These are phyloP conservation scores for Theileria orientalis DNA, from an alignment of 169 alveolate species.

Conservation along the genomic window DNA sequence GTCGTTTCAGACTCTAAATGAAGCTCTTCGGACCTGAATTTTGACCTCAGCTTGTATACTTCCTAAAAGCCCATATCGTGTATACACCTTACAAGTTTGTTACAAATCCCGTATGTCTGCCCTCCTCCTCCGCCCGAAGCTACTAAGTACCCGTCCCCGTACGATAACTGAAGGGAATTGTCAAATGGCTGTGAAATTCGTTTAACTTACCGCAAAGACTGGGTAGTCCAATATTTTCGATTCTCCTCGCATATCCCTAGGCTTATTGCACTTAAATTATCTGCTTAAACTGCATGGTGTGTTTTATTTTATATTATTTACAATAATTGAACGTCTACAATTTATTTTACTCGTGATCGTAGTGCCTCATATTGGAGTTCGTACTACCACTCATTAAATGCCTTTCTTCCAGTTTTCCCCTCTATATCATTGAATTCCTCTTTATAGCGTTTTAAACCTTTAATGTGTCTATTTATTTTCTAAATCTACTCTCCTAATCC, in stretches of 20 bases:
- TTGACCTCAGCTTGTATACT: constrained; percentile 19
- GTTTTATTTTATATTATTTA: too few relatives aligned
- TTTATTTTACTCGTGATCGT: too few relatives aligned
- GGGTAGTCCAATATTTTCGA: constrained; percentile 52
- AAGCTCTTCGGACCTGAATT: constrained; percentile 19
- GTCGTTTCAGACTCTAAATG: constrained; percentile 11
- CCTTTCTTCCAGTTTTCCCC: too few relatives aligned
- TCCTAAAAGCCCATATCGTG: constrained; percentile 36
- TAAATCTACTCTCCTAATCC: too few relatives aligned
- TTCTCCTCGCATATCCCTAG: constrained; percentile 11
- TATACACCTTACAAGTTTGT: constrained; percentile 61
- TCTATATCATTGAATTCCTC: too few relatives aligned
- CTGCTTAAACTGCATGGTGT: too few relatives aligned
- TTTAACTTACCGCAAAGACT: constrained; percentile 50
- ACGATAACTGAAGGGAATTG: constrained; percentile 43
- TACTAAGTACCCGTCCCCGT: constrained; percentile 68
- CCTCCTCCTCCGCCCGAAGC: constrained; percentile 85
- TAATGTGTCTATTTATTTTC: too few relatives aligned
- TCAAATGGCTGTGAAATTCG: neutral
- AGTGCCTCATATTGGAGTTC: too few relatives aligned
- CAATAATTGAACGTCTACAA: too few relatives aligned
- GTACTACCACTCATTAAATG: too few relatives aligned
- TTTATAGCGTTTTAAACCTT: too few relatives aligned
- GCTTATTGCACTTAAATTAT: too few relatives aligned
- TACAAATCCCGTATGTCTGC: constrained; percentile 71